phyloP scores from a whole-genome alignment of 1,139 yeast species.

The Starmera stellimalicola region DNA sequence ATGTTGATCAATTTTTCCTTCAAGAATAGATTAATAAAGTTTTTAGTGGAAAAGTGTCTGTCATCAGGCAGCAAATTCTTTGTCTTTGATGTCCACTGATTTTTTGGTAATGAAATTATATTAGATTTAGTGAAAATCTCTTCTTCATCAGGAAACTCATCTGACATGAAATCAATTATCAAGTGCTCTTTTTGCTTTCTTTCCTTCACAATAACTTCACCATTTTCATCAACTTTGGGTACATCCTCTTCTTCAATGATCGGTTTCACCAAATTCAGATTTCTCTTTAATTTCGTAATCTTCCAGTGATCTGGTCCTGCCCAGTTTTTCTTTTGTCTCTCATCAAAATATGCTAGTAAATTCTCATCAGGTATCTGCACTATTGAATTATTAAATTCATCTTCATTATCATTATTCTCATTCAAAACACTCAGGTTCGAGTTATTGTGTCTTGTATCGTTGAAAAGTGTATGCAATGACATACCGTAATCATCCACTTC shows the following conservation, averaged over 20 bases:
- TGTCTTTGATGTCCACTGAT: constrained; percentile 30
- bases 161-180: constrained; percentile 40
- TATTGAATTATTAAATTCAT: constrained; percentile 4
- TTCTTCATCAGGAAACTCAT: constrained; percentile 22
- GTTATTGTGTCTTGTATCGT: constrained; percentile 13
- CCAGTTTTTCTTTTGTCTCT: constrained; percentile 62
- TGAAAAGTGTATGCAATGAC: constrained; percentile 16
- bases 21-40: constrained; percentile 57
- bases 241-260: constrained; percentile 5
- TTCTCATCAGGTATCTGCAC: constrained; percentile 46
- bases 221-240: constrained; percentile 5
- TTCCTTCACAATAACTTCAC: constrained; percentile 10
- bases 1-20: constrained; percentile 44
- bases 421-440: not conserved
- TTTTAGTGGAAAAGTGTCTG: constrained; percentile 60
- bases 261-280: not conserved
- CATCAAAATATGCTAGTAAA: constrained; percentile 72
- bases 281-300: constrained; percentile 46
- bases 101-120: constrained; percentile 31
- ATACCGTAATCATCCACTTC: constrained; percentile 20
- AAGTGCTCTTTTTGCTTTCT: constrained; percentile 24
- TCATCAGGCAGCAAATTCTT: constrained; percentile 63
- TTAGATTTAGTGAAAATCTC: constrained; percentile 40
- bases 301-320: constrained; percentile 96
- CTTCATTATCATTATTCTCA: constrained; percentile 3